A percentile compares a stretch with the other conserved stretches of the same genome.
Conservation (phyloP, 495 filamentous ascomycete species). For the Neurospora sp. region DNA sequence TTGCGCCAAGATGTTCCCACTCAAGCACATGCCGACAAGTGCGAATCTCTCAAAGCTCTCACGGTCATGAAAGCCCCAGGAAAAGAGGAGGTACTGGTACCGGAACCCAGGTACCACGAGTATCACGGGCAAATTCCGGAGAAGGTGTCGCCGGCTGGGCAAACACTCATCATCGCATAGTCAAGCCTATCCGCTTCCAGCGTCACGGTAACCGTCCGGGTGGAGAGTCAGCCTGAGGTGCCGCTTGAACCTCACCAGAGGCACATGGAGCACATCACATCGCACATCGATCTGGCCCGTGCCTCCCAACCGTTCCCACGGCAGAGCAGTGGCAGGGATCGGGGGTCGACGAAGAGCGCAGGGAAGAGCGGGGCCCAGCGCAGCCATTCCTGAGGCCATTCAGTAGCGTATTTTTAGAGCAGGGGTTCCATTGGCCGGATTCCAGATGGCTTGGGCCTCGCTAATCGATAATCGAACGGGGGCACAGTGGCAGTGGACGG, state of each 20-base stretch:
- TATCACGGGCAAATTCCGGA: neutral
- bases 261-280: neutral
- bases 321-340: conserved; percentile 5
- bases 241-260: neutral
- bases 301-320: conserved; percentile 10
- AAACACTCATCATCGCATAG: neutral
- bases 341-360: neutral
- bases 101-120: neutral
- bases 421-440: neutral
- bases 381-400: neutral
- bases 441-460: neutral
- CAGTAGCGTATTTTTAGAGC: conserved; percentile 2
- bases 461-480: conserved; percentile 28
- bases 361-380: neutral
- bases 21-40: neutral
- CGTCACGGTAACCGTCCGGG: neutral
- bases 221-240: neutral
- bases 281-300: conserved; percentile 1
- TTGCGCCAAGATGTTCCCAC: neutral
- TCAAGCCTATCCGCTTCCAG: neutral
- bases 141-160: neutral
- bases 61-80: neutral
- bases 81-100: neutral
- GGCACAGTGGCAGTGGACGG: conserved; percentile 13
- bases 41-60: neutral